These are phyloP conservation scores for Camptophora hylomeconis DNA, from an alignment of 2,329 filamentous ascomycete genomes.

Conservation along the genomic window DNA sequence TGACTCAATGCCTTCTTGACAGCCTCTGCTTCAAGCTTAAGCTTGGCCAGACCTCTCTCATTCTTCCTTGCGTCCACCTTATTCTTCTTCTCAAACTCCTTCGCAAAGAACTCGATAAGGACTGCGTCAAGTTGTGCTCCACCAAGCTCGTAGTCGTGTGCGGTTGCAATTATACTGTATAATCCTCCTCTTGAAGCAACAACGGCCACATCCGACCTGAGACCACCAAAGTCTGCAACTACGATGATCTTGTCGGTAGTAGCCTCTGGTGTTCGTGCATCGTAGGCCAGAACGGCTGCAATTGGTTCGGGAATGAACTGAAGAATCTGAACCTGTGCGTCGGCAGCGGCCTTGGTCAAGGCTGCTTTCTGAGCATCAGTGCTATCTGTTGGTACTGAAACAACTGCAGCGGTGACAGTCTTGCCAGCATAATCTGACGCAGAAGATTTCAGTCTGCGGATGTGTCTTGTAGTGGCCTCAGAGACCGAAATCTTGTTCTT, in stretches of 20 bases:
- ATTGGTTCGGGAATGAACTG: slow-evolving; percentile 89
- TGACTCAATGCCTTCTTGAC: slow-evolving; percentile 87
- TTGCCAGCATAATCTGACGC: slow-evolving; percentile 89
- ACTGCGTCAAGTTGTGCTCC: slow-evolving; percentile 79
- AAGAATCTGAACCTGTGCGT: slow-evolving; percentile 73
- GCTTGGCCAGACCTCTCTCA: slow-evolving; percentile 71
- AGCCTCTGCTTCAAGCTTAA: slow-evolving; percentile 80
- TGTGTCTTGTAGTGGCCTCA: slow-evolving; percentile 72
- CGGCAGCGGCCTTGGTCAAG: slow-evolving; percentile 62
- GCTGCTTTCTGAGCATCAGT: slow-evolving; percentile 73
- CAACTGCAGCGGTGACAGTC: slow-evolving; percentile 83
- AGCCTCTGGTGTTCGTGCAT: slow-evolving; percentile 64
- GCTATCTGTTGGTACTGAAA: slow-evolving; percentile 91
- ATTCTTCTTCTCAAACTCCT: slow-evolving; percentile 98
- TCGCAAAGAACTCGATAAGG: slow-evolving; percentile 90
- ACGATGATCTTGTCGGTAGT: slow-evolving; percentile 78
- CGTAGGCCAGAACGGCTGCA: slow-evolving; percentile 78
- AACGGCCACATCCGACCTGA: slow-evolving; percentile 80
- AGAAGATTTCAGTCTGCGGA: slow-evolving; percentile 67
- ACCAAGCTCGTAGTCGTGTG: slow-evolving; percentile 89
- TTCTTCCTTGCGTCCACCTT: slow-evolving; percentile 75
- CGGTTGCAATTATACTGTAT: slow-evolving; percentile 86
- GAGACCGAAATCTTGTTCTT: slow-evolving; percentile 60
- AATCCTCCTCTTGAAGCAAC: slow-evolving; percentile 86
- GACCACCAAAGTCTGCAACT: slow-evolving; percentile 86